Conservation (phyloP, 164 flowering plant species). For the Berberis thunbergii region DNA sequence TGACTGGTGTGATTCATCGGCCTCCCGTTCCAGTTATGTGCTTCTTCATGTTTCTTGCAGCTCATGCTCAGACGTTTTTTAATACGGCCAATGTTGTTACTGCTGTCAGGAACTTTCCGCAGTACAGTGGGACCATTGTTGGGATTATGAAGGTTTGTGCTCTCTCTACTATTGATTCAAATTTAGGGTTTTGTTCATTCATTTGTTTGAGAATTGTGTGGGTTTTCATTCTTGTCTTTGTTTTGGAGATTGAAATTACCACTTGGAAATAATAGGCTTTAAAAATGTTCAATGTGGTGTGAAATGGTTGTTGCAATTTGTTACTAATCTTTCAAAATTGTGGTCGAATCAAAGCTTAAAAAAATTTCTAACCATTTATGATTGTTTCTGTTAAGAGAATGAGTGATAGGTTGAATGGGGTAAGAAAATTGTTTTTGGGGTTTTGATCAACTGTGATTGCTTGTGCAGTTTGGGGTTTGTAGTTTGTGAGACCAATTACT, state of each 20-base stretch:
- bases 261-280: no score
- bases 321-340: no score
- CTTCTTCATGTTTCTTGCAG: conserved; percentile 66
- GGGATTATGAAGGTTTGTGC: conserved; percentile 87
- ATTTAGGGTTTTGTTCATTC: neutral
- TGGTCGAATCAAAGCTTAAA: no score
- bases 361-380: no score
- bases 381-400: no score
- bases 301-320: no score
- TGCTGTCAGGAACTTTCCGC: conserved; percentile 62
- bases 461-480: no score
- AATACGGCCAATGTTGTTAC: conserved; percentile 81
- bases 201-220: neutral
- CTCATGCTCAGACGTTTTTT: conserved; percentile 83
- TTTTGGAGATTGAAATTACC: neutral
- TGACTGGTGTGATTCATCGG: conserved; percentile 43
- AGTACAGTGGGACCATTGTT: conserved; percentile 68
- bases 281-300: no score
- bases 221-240: neutral
- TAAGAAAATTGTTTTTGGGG: no score
- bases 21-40: conserved; percentile 67
- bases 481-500: no score
- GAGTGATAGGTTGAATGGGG: no score
- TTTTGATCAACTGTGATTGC: no score
- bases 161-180: neutral